phyloP scores from a whole-genome alignment of 140 eudicot genomes.

The Ambrosia hybrid region DNA sequence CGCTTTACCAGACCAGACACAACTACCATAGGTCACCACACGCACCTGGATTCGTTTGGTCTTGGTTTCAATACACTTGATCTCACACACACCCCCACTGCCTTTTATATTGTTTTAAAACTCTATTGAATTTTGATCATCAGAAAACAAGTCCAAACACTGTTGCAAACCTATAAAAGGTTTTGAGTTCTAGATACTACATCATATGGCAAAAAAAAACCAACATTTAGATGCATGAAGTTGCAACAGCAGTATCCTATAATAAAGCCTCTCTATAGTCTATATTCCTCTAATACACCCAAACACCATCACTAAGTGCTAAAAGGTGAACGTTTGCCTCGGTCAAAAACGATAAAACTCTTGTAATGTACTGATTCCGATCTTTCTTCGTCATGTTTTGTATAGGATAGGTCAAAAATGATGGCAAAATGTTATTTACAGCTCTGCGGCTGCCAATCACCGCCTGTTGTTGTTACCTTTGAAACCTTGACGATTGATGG shows the following conservation, averaged over 20 bases:
- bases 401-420: conserved; percentile 49
- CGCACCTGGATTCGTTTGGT: too few relatives aligned
- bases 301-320: conserved; percentile 27
- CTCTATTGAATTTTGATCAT: background rate
- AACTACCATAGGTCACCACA: too few relatives aligned
- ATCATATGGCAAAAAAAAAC: background rate
- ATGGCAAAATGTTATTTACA: conserved; percentile 43
- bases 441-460: conserved; percentile 19
- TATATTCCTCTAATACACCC: conserved; percentile 30
- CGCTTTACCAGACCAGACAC: too few relatives aligned
- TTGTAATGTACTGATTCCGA: conserved; percentile 14
- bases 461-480: conserved; percentile 35
- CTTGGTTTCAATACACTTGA: too few relatives aligned
- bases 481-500: conserved; percentile 53
- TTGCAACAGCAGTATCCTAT: conserved; percentile 36
- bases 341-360: conserved; percentile 29
- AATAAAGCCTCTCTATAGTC: conserved; percentile 31
- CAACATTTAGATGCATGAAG: conserved; percentile 32
- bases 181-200: conserved; percentile 15
- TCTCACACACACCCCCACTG: too few relatives aligned
- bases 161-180: conserved; percentile 16
- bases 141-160: conserved; percentile 4
- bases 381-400: conserved; percentile 44
- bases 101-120: too few relatives aligned
- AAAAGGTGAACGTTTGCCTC: conserved; percentile 22